Evolutionary conservation across 768 basidiomycete species (phyloP).

Genomic region (Tulasnella sp.): DNA sequence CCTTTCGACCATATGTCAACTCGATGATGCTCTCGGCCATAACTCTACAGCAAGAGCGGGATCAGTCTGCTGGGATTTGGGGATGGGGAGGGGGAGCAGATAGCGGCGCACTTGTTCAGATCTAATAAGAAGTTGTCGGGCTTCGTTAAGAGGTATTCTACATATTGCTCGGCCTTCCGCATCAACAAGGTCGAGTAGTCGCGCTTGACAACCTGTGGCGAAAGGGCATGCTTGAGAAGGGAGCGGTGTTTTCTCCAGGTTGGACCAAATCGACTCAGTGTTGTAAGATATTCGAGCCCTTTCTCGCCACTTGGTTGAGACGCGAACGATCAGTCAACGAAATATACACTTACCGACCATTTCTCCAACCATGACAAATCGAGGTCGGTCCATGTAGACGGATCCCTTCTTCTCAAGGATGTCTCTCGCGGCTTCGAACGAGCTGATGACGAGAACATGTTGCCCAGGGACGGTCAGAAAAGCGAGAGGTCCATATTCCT

Average conservation of each 20-base stretch:
- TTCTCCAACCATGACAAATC: not conserved
- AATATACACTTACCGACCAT: not conserved
- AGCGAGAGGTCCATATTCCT: constrained; percentile 4
- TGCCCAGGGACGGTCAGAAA: constrained; percentile 6
- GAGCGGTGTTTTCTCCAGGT: not conserved
- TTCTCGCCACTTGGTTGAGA: not conserved
- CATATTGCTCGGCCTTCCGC: not conserved
- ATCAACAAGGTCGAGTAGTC: not conserved
- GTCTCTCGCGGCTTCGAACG: constrained; percentile 8
- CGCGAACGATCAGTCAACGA: not conserved
- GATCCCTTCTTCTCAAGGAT: constrained; percentile 13
- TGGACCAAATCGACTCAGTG: not conserved
- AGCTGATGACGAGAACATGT: constrained; percentile 10
- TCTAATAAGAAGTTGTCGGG: not conserved
- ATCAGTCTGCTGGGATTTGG: no score
- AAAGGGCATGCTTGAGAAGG: not conserved
- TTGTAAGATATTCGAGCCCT: not conserved
- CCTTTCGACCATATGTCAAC: not conserved
- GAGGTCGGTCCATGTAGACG: constrained; percentile 15
- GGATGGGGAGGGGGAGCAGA: no score
- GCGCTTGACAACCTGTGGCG: not conserved
- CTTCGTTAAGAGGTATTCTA: not conserved
- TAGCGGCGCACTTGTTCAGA: not conserved
- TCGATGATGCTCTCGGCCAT: not conserved
- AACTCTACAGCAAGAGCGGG: not conserved